Base-by-base conservation (phyloP, 192 early-diverging fungal genomes). In the Dissophora globulifera region DNA sequence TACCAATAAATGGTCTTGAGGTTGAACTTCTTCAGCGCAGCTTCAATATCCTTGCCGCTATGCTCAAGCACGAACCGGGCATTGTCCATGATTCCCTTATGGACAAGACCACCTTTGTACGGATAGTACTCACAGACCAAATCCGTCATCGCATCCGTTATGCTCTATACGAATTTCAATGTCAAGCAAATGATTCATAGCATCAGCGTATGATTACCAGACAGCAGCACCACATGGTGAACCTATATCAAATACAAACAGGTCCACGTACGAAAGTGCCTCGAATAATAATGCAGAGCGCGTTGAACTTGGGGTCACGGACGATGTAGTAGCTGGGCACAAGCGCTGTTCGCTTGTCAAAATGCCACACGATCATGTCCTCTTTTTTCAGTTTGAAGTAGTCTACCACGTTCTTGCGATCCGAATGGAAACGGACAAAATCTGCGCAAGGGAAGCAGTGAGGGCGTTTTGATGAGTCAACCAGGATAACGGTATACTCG, bases 341-440 rank as follows among this genome's bases (percentile, higher is more conserved):
- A 17, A 78, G 65, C 3, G 75, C 80, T 3, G 74, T 62, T 1
- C 67, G 53, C 45, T 78, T 68, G 33, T 71, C 80, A 38, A 78
- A 81, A 23, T 81, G 72, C 80, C 80, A 81, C 2, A 69, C 60
- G 26, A 81, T 78, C 58, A 81, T 78, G 30, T 81, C 80, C 25
- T 70, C 67, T 40, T 81, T 81, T 17, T 72, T 70, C 13, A 81
- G 69, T 46, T 62, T 67, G 55, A 81, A 81, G 40, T 78, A 81
- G 40, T 81, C 74, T 51, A 52, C 52, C 0, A 81, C 74, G 38
- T 67, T 69, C 53, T 81, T 81, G 15, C 64, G 67, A 26, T 81
- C 74, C 15, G 80, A 81, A 49, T 72, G 67, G 19, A 81, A 64
- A 12, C 80, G 62, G 15, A 81, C 60, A 67, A 78, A 76, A 46